Conservation (phyloP, 768 basidiomycete genomes). For the Podaxis carcinomalis region DNA sequence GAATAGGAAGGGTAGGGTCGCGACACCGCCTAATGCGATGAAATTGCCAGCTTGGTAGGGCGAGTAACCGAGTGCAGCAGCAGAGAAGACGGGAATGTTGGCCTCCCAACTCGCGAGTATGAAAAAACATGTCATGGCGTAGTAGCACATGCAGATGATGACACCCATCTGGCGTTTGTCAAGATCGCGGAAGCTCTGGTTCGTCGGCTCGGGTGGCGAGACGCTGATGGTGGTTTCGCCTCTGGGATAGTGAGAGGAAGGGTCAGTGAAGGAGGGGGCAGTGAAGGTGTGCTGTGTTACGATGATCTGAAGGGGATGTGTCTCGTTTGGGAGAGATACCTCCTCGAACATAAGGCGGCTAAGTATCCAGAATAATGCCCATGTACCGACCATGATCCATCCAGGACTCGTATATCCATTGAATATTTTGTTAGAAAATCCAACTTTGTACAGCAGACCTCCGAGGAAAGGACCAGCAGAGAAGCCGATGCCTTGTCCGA, state of each 20-base stretch:
- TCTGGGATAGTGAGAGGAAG: conserved; percentile 35
- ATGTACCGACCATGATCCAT: conserved; percentile 57
- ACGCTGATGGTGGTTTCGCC: conserved; percentile 24
- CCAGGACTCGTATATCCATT: conserved; percentile 67
- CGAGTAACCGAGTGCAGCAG: conserved; percentile 44
- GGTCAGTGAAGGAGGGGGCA: not conserved
- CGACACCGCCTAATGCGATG: conserved; percentile 61
- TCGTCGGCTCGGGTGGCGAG: conserved; percentile 1
- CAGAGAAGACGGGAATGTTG: conserved; percentile 61
- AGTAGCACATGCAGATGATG: conserved; percentile 64
- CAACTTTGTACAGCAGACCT: conserved; percentile 57
- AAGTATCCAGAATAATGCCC: conserved; percentile 46
- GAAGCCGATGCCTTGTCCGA: conserved; percentile 60
- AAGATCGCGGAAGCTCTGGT: conserved; percentile 11
- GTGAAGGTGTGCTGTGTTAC: not conserved
- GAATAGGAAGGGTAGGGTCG: conserved; percentile 64
- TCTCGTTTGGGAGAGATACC: conserved; percentile 18
- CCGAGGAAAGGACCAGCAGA: conserved; percentile 61
- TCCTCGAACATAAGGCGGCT: conserved; percentile 35
- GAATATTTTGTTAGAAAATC: conserved; percentile 51
- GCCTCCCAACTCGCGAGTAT: conserved; percentile 67
- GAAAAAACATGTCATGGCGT: conserved; percentile 67
- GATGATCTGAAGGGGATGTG: not conserved
- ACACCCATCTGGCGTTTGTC: conserved; percentile 39
- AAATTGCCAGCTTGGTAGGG: conserved; percentile 67